Evolutionary conservation across 345 rosid species (phyloP).

Genomic region (Lagerstroemia speciosa): DNA sequence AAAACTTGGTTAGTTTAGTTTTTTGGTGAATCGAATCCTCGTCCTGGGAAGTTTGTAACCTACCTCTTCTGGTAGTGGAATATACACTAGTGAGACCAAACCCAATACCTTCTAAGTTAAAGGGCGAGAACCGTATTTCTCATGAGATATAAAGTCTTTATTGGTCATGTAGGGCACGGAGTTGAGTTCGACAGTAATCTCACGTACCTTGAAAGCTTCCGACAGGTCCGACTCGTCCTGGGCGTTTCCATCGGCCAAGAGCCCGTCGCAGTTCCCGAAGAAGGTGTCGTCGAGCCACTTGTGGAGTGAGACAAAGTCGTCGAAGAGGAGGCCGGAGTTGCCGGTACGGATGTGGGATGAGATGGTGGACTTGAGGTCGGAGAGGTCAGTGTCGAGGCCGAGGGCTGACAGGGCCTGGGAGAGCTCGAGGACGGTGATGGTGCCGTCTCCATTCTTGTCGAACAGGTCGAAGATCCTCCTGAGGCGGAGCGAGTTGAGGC

Average conservation of each 20-base stretch:
- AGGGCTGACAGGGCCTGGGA: slow-evolving; percentile 53
- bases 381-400: slow-evolving; percentile 52
- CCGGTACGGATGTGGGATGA: slow-evolving; percentile 47
- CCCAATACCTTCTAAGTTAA: too few species aligned
- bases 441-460: slow-evolving; percentile 72
- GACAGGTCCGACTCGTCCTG: slow-evolving; percentile 65
- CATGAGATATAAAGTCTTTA: too few species aligned
- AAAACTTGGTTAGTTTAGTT: slow-evolving; percentile 67
- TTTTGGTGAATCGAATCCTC: too few species aligned
- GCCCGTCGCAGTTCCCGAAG: slow-evolving; percentile 19
- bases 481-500: slow-evolving; percentile 63
- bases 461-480: slow-evolving; percentile 69
- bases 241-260: neutral
- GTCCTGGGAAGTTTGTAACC: too few species aligned
- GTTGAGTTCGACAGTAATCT: neutral
- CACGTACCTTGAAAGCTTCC: slow-evolving; percentile 83
- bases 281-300: slow-evolving; percentile 42
- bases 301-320: slow-evolving; percentile 60
- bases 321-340: slow-evolving; percentile 41
- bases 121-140: too few species aligned
- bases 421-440: slow-evolving; percentile 55
- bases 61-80: too few species aligned
- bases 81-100: too few species aligned
- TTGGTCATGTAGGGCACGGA: too few species aligned
- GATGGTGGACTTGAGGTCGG: slow-evolving; percentile 51